Evolutionary conservation across 345 rosid genomes (phyloP).

Genomic region (Pistacia vera): DNA sequence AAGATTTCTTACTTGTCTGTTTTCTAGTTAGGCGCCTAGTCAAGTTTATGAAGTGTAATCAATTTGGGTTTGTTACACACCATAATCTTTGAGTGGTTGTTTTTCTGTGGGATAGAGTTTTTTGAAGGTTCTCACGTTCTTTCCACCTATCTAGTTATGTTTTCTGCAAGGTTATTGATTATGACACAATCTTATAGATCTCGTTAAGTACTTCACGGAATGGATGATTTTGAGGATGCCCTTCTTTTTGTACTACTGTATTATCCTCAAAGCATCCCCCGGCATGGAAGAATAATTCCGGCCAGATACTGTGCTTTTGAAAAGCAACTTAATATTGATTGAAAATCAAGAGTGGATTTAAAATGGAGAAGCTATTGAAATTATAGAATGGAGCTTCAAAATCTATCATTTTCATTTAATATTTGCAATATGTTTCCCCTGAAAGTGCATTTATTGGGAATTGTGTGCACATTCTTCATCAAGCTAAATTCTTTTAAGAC

Average conservation of each 20-base stretch:
- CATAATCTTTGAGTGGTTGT: neutral
- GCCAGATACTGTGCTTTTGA: neutral
- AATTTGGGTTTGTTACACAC: neutral
- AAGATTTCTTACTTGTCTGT: slow-evolving; percentile 13
- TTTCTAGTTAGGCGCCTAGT: neutral
- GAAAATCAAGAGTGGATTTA: neutral
- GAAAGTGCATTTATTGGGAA: neutral
- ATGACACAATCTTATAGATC: neutral
- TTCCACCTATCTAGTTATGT: neutral
- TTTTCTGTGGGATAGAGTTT: neutral
- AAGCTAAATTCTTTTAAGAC: neutral
- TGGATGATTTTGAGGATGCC: neutral
- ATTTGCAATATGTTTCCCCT: neutral
- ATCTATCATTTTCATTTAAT: neutral
- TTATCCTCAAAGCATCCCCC: neutral
- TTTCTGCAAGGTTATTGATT: neutral
- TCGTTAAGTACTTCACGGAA: neutral
- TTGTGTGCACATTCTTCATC: neutral
- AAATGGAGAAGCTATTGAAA: slow-evolving; percentile 9
- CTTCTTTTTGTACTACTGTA: neutral
- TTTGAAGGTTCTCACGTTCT: neutral
- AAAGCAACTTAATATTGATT: neutral
- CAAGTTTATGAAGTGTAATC: neutral
- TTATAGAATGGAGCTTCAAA: neutral
- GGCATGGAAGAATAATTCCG: neutral